Conservation (phyloP, 2,329 filamentous ascomycete species). For the Penicillium nordicum region DNA sequence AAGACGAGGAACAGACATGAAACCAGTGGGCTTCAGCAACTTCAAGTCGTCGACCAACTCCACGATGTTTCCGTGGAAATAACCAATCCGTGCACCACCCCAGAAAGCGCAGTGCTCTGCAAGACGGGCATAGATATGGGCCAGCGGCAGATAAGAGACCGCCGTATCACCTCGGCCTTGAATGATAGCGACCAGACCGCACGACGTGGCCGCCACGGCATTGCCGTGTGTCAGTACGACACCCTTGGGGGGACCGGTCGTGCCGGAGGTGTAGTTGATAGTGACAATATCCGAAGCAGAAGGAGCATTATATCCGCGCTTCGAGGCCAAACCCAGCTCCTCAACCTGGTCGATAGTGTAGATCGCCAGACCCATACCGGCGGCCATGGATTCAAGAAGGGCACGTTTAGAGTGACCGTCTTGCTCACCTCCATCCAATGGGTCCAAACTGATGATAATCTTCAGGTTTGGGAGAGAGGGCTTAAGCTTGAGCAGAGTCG, state of each 20-base stretch:
- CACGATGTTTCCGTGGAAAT: slow-evolving; percentile 87
- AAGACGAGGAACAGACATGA: slow-evolving; percentile 85
- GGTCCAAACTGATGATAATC: slow-evolving; percentile 81
- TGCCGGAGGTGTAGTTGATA: slow-evolving; percentile 64
- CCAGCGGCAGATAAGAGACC: slow-evolving; percentile 86
- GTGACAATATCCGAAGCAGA: slow-evolving; percentile 74
- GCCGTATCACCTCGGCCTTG: slow-evolving; percentile 60
- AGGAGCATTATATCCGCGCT: slow-evolving; percentile 68
- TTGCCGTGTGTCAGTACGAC: slow-evolving; percentile 73
- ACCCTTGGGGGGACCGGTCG: slow-evolving; percentile 62
- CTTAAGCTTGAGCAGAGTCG: slow-evolving; percentile 74
- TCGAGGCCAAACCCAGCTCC: slow-evolving; percentile 68
- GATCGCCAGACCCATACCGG: slow-evolving; percentile 70
- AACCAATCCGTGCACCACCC: slow-evolving; percentile 73
- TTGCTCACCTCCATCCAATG: slow-evolving; percentile 74
- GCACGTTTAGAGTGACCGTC: slow-evolving; percentile 74
- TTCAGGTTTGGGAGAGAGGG: slow-evolving; percentile 76
- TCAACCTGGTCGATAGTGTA: slow-evolving; percentile 80
- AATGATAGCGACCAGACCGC: slow-evolving; percentile 55
- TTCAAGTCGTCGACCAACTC: slow-evolving; percentile 90
- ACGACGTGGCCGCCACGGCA: slow-evolving; percentile 69
- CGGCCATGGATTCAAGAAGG: slow-evolving; percentile 70
- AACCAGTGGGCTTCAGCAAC: slow-evolving; percentile 72
- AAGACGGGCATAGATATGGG: slow-evolving; percentile 89
- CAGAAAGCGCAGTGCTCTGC: slow-evolving; percentile 72